A percentile compares a stretch with the other conserved stretches of the same genome.
Evolutionary conservation across 169 alveolate species (phyloP).

Genomic region (Plasmodium fragile): DNA sequence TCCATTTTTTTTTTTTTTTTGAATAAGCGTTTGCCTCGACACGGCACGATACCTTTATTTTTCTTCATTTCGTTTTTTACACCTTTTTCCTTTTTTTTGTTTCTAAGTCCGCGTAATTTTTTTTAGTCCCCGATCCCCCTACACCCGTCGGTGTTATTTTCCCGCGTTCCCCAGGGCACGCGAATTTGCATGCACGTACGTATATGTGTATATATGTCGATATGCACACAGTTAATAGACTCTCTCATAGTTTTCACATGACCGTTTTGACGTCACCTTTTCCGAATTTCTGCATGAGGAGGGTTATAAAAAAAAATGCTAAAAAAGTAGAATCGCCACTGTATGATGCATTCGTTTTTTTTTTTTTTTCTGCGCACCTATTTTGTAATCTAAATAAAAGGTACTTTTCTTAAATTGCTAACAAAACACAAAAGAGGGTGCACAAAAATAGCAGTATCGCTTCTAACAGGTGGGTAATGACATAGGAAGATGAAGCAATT

Average conservation of each 20-base stretch:
- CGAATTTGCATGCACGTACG: background rate
- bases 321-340: conserved; percentile 6
- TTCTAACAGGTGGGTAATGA: background rate
- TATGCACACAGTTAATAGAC: background rate
- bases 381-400: conserved; percentile 25
- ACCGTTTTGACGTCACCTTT: background rate
- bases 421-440: conserved; percentile 7
- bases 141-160: background rate
- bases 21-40: background rate
- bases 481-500: background rate
- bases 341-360: background rate
- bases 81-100: background rate
- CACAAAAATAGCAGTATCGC: background rate
- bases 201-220: background rate
- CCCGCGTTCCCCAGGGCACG: background rate
- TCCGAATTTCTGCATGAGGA: background rate
- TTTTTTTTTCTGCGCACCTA: conserved; percentile 18
- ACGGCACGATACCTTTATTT: background rate
- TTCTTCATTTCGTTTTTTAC: background rate
- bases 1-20: background rate
- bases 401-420: conserved; percentile 14
- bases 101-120: background rate
- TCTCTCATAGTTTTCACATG: background rate
- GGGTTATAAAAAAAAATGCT: background rate
- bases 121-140: background rate